Percentiles rank a stretch among this genome's conserved stretches.
phyloP scores from a whole-genome alignment of 352 stramenopile species.

The Globisporangium spinosum region DNA sequence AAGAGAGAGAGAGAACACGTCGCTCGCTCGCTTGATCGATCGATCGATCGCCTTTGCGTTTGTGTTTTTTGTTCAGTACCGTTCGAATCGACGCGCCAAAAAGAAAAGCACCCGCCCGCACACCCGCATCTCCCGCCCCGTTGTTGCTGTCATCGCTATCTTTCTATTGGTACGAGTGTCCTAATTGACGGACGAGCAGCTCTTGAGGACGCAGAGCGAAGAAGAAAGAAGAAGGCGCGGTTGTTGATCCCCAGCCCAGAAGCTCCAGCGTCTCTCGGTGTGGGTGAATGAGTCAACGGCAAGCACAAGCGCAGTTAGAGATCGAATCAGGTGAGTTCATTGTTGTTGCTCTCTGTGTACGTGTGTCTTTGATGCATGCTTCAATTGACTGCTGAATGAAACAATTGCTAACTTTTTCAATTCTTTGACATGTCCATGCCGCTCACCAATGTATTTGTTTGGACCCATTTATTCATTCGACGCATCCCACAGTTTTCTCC shows the following conservation, averaged over 20 bases:
- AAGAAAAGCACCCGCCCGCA: background rate
- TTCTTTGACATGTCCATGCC: background rate
- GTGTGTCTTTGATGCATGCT: background rate
- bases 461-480: background rate
- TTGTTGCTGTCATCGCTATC: background rate
- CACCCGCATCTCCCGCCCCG: background rate
- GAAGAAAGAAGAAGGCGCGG: background rate
- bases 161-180: background rate
- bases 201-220: background rate
- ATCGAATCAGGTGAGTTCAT: slow-evolving; percentile 15
- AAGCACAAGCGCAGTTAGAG: slow-evolving; percentile 12
- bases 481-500: slow-evolving; percentile 3
- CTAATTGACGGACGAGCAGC: background rate
- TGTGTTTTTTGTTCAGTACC: background rate
- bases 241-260: background rate
- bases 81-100: slow-evolving; percentile 2
- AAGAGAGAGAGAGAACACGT: background rate
- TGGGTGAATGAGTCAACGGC: slow-evolving; percentile 17
- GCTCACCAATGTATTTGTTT: background rate
- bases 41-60: background rate
- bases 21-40: background rate
- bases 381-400: background rate
- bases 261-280: background rate
- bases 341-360: background rate
- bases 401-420: background rate